A percentile compares a stretch with the other conserved stretches of the same genome.
These are phyloP conservation scores for Trametes cubensis DNA, from an alignment of 768 basidiomycete genomes.

Conservation along the genomic window DNA sequence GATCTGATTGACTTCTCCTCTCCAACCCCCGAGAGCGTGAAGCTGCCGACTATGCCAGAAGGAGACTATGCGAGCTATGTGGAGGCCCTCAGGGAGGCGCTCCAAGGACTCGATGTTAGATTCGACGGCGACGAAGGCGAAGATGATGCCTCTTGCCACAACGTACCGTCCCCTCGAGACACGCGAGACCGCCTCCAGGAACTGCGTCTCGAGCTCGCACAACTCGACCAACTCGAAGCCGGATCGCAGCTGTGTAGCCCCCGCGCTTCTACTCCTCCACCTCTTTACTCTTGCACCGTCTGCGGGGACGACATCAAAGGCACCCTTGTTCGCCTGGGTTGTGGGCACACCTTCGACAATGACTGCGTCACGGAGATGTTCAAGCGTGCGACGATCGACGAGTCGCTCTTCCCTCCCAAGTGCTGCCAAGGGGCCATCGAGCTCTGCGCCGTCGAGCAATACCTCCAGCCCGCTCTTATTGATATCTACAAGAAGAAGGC, in stretches of 20 bases:
- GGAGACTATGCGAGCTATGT: no score
- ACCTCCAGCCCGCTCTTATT: slow-evolving; percentile 19
- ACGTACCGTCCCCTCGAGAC: no score
- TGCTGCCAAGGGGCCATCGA: slow-evolving; percentile 28
- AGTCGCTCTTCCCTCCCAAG: slow-evolving; percentile 36
- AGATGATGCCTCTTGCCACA: neutral
- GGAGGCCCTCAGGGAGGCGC: no score
- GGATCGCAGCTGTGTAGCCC: neutral
- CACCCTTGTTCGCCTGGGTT: slow-evolving; percentile 28
- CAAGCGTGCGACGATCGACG: slow-evolving; percentile 39
- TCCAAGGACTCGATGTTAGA: no score
- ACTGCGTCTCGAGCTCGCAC: neutral
- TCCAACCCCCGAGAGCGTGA: no score
- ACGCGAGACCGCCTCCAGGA: neutral
- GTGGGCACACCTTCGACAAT: slow-evolving; percentile 41
- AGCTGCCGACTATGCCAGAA: no score
- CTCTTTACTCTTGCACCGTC: slow-evolving; percentile 18
- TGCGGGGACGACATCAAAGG: slow-evolving; percentile 26
- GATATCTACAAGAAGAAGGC: slow-evolving; percentile 19
- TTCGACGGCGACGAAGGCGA: no score
- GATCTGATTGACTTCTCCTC: no score
- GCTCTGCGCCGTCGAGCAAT: slow-evolving; percentile 14
- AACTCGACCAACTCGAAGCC: no score
- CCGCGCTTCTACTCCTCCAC: neutral
- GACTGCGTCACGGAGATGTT: slow-evolving; percentile 41